A percentile compares a stretch with the other conserved stretches of the same genome.
Evolutionary conservation across 345 rosid genomes (phyloP).

Genomic region (Citrus reticulata): DNA sequence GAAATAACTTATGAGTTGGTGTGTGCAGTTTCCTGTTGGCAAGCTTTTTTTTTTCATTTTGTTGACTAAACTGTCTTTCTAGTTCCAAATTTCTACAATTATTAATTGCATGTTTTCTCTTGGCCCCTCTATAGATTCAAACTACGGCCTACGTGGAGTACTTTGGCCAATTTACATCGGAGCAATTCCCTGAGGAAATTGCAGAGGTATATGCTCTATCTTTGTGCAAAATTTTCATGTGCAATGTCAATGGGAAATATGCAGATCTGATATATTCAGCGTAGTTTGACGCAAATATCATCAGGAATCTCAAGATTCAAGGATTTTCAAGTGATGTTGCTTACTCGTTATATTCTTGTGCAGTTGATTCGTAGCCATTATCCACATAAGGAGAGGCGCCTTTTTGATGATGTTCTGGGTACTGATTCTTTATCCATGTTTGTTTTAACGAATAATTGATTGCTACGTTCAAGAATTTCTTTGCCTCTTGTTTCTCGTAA

Average conservation of each 20-base stretch:
- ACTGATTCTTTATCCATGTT: constrained; percentile 22
- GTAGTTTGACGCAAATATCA: background rate
- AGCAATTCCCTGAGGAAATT: constrained; percentile 87
- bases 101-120: constrained; percentile 7
- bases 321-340: constrained; percentile 7
- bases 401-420: constrained; percentile 95
- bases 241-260: background rate
- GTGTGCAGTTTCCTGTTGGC: background rate
- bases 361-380: constrained; percentile 84
- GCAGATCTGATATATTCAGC: background rate
- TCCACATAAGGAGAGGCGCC: constrained; percentile 76
- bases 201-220: constrained; percentile 69
- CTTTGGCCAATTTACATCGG: constrained; percentile 90
- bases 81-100: background rate
- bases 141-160: constrained; percentile 88
- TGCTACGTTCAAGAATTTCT: background rate
- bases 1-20: background rate
- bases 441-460: background rate
- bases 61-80: background rate
- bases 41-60: background rate
- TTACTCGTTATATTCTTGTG: constrained; percentile 23
- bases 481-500: background rate
- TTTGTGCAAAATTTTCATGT: background rate
- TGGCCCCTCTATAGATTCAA: constrained; percentile 57
- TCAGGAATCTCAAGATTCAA: background rate